Evolutionary conservation across 2,329 filamentous ascomycete species (phyloP).

Genomic region (Colletotrichum spinosum): DNA sequence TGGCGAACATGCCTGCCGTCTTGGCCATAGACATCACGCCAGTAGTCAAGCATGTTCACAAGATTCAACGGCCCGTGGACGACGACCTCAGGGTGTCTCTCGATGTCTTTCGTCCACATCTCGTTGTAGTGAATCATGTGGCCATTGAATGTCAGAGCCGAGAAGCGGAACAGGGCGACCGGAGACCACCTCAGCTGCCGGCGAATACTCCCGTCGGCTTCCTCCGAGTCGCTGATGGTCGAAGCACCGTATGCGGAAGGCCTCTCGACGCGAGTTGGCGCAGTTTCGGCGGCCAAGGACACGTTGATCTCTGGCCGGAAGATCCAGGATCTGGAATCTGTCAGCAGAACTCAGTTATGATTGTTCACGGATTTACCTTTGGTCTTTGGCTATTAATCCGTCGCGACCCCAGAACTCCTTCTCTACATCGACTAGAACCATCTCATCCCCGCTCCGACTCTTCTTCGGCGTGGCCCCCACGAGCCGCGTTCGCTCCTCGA

Average conservation of each 20-base stretch:
- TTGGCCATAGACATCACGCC: slow-evolving; percentile 61
- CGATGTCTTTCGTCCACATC: slow-evolving; percentile 70
- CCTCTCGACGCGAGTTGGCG: slow-evolving; percentile 30
- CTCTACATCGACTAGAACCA: slow-evolving; percentile 74
- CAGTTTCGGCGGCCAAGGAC: slow-evolving; percentile 32
- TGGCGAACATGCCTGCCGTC: slow-evolving; percentile 40
- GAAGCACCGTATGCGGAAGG: slow-evolving; percentile 14
- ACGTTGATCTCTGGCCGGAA: slow-evolving; percentile 53
- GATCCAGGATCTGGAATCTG: slow-evolving; percentile 53
- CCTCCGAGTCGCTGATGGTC: not conserved
- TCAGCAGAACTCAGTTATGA: not conserved
- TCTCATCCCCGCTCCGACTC: slow-evolving; percentile 66
- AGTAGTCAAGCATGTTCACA: slow-evolving; percentile 77
- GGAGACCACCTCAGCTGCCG: slow-evolving; percentile 57
- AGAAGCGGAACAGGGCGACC: slow-evolving; percentile 79
- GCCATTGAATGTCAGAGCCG: slow-evolving; percentile 85
- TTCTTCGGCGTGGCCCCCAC: slow-evolving; percentile 65
- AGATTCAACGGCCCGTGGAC: slow-evolving; percentile 86
- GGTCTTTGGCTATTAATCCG: slow-evolving; percentile 66
- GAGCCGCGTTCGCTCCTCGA: slow-evolving; percentile 67
- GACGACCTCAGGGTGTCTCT: slow-evolving; percentile 77
- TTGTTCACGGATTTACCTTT: slow-evolving; percentile 50
- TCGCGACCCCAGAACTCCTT: slow-evolving; percentile 66
- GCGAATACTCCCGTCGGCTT: slow-evolving; percentile 33
- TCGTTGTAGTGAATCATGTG: slow-evolving; percentile 87